Conservation (phyloP, 2,329 filamentous ascomycete genomes). For the Myriosclerotinia curreyana region DNA sequence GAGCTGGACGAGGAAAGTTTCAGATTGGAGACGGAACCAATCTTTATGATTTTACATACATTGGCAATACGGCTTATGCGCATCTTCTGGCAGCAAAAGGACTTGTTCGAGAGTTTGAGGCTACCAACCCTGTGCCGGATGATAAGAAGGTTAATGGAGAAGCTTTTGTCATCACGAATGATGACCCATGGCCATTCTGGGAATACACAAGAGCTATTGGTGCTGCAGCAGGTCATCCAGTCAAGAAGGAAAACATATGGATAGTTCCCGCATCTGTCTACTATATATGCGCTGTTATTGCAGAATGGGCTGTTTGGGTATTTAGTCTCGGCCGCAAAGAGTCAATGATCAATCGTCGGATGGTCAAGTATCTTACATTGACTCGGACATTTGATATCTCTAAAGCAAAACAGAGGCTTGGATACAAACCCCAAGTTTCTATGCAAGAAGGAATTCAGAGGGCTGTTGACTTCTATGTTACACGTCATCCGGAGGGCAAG, state of each 20-base stretch:
- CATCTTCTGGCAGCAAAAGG: too few species aligned
- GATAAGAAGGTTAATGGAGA: too few species aligned
- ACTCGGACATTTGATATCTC: background rate
- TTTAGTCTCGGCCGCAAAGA: background rate
- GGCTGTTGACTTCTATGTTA: background rate
- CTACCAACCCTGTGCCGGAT: too few species aligned
- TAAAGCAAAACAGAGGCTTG: background rate
- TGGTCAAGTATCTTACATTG: constrained; percentile 7
- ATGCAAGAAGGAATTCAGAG: constrained; percentile 1
- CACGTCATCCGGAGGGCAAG: background rate
- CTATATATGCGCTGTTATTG: background rate
- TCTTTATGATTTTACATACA: too few species aligned
- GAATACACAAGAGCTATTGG: background rate
- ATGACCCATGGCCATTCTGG: too few species aligned
- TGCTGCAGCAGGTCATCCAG: background rate
- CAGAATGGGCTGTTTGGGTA: background rate
- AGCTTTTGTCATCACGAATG: too few species aligned
- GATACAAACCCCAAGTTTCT: background rate
- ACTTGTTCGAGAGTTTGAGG: too few species aligned
- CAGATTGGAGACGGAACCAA: too few species aligned
- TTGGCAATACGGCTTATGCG: too few species aligned
- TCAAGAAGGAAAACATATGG: background rate
- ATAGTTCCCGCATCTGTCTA: background rate
- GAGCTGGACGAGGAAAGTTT: too few species aligned
- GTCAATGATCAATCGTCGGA: background rate